Conservation (phyloP, 2,329 filamentous ascomycete genomes). For the Verticillium longisporum region DNA sequence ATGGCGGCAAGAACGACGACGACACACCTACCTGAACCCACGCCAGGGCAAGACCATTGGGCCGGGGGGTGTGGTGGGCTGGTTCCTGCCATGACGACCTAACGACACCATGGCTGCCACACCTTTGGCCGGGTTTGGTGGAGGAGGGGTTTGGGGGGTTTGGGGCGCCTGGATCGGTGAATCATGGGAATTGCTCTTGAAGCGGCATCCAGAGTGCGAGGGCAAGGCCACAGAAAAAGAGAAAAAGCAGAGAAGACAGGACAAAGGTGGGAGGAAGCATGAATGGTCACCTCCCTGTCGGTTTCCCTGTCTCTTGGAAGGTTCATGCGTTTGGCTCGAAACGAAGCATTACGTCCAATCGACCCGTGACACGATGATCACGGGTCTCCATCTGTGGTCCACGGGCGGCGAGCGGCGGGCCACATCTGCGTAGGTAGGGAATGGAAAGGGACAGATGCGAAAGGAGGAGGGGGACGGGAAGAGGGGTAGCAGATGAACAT, state of each 20-base stretch:
- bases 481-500: neutral
- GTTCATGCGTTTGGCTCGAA: neutral
- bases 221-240: no score
- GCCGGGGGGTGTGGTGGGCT: neutral
- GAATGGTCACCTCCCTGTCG: neutral
- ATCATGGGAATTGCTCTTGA: neutral
- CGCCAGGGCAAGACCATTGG: neutral
- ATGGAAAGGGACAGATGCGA: neutral
- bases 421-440: neutral
- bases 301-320: neutral
- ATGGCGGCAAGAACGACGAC: neutral
- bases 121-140: neutral
- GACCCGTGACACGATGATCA: conserved; percentile 3
- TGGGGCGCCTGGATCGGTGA: neutral
- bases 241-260: no score
- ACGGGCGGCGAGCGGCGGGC: neutral
- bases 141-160: neutral
- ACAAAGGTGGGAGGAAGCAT: no score
- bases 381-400: neutral
- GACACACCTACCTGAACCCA: neutral
- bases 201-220: no score
- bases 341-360: neutral
- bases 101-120: neutral
- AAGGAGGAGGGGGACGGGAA: neutral
- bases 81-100: neutral